phyloP scores from a whole-genome alignment of 768 basidiomycete species.

The Psilocybe sp. region DNA sequence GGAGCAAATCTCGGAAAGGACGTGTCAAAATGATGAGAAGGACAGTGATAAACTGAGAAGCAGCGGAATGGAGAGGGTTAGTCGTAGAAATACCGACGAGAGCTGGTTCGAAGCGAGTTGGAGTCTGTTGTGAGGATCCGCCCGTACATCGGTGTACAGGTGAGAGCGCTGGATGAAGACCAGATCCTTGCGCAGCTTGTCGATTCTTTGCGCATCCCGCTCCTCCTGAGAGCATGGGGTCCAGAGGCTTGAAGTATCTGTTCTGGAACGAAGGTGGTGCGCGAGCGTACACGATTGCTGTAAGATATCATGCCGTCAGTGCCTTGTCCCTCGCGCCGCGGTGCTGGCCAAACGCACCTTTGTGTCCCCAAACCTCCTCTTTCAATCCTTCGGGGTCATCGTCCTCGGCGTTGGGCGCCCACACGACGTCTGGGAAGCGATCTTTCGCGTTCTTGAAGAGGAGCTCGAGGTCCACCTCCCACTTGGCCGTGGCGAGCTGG shows the following conservation, averaged over 20 bases:
- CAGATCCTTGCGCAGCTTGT: slow-evolving; percentile 89
- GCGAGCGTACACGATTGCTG: too few relatives aligned
- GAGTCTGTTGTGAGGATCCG: slow-evolving; percentile 77
- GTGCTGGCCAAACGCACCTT: slow-evolving; percentile 55
- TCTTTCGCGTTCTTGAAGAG: slow-evolving; percentile 86
- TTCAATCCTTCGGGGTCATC: slow-evolving; percentile 42
- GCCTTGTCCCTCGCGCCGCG: too few relatives aligned
- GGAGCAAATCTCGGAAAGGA: too few relatives aligned
- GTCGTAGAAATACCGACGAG: too few relatives aligned
- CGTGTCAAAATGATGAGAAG: too few relatives aligned
- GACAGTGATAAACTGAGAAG: too few relatives aligned
- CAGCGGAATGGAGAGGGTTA: too few relatives aligned
- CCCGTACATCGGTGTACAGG: slow-evolving; percentile 90
- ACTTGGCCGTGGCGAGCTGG: slow-evolving; percentile 61
- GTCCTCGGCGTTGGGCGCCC: slow-evolving; percentile 63
- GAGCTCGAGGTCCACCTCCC: slow-evolving; percentile 77
- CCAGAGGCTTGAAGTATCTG: slow-evolving; percentile 48
- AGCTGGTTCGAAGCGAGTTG: too few relatives aligned
- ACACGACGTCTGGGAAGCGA: slow-evolving; percentile 95
- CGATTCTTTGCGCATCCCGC: slow-evolving; percentile 52
- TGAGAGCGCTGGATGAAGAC: slow-evolving; percentile 97
- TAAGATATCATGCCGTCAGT: too few relatives aligned
- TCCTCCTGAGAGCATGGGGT: slow-evolving; percentile 33
- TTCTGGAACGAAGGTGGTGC: slow-evolving; percentile 79
- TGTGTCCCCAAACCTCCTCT: slow-evolving; percentile 88